Conservation (phyloP, 140 eudicot species). For the Bidens hawaiensis region DNA sequence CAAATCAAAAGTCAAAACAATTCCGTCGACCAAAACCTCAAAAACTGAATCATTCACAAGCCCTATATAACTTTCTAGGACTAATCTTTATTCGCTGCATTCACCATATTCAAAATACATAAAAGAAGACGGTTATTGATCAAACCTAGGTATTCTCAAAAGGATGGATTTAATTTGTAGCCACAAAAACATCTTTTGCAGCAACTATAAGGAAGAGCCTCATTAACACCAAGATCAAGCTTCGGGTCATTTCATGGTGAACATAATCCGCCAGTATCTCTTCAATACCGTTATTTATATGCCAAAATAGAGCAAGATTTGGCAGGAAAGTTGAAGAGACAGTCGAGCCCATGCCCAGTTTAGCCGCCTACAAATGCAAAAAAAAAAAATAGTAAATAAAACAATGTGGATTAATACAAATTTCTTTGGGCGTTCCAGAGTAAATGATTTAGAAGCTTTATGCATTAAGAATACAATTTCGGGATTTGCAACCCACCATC, state of each 20-base stretch:
- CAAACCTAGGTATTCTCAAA: neutral
- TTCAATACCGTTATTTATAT: conserved; percentile 40
- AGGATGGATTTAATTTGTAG: conserved; percentile 23
- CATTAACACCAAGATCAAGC: conserved; percentile 35
- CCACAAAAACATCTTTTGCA: conserved; percentile 38
- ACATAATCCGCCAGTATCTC: conserved; percentile 45
- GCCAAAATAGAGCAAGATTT: conserved; percentile 37
- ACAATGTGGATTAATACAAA: neutral
- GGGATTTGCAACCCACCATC: neutral
- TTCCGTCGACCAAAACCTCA: neutral
- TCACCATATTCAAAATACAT: neutral
- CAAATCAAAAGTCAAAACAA: neutral
- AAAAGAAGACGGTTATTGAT: neutral
- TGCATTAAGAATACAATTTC: neutral
- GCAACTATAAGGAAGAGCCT: conserved; percentile 42
- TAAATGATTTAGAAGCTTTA: neutral
- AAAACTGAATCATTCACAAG: neutral
- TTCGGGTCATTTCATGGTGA: conserved; percentile 46
- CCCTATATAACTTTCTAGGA: neutral
- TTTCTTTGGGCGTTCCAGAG: neutral
- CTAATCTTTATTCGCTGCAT: neutral
- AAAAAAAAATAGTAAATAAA: neutral
- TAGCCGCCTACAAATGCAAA: conserved; percentile 18
- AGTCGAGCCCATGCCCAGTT: conserved; percentile 22
- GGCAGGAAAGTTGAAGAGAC: conserved; percentile 30